A percentile compares a stretch with the other conserved stretches of the same genome.
Evolutionary conservation across 1,139 yeast species (phyloP).

Genomic region (Geotrichum phurueaensis): DNA sequence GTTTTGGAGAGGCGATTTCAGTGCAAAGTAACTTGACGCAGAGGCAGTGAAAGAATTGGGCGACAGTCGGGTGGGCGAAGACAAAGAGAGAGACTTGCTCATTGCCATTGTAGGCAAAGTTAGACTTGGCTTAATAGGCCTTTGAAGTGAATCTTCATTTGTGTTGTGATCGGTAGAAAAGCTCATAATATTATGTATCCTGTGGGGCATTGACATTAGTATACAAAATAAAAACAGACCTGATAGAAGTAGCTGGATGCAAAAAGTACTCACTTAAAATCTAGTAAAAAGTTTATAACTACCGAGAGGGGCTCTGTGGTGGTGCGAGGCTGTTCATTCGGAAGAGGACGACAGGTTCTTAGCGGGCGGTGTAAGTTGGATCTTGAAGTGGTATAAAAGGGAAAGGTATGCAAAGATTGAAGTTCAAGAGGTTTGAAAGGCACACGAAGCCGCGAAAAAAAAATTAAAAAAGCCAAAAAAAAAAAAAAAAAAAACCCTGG

Average conservation of each 20-base stretch:
- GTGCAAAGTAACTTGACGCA: constrained; percentile 4
- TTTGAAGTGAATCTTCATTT: neutral
- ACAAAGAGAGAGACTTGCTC: constrained; percentile 4
- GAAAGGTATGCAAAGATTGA: neutral
- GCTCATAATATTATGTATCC: neutral
- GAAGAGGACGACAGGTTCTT: neutral
- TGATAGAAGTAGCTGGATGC: neutral
- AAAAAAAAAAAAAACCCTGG: neutral
- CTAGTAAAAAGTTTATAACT: neutral
- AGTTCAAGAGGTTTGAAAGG: neutral
- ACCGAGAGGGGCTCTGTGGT: neutral
- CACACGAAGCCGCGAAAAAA: neutral
- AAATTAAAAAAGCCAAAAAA: neutral
- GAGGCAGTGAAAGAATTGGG: constrained; percentile 8
- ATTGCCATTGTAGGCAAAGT: neutral
- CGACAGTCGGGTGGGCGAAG: constrained; percentile 8
- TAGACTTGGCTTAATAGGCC: neutral
- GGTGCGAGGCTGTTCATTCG: neutral
- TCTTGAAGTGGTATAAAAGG: neutral
- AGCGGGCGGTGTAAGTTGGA: neutral
- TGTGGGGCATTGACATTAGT: neutral
- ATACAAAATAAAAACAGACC: neutral
- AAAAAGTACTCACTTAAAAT: neutral
- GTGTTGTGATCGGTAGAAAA: neutral
- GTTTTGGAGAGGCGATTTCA: constrained; percentile 1